Evolutionary conservation across 116 monocot species (phyloP).

Genomic region (Thalassia testudinum): DNA sequence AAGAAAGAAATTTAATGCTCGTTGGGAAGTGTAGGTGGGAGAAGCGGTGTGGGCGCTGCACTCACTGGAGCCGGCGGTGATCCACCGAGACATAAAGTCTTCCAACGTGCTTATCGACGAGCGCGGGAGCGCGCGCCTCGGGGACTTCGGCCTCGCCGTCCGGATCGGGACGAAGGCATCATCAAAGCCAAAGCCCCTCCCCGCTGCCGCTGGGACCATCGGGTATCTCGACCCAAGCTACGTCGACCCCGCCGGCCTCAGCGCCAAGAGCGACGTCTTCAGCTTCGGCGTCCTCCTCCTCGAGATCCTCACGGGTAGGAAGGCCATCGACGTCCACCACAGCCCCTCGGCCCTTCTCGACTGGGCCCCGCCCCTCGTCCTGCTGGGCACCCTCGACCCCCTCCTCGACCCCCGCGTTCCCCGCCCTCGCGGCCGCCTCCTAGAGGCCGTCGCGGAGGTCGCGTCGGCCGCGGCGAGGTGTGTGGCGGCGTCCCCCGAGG

Average conservation of each 20-base stretch:
- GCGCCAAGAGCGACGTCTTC: slow-evolving; percentile 40
- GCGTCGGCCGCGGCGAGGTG: slow-evolving; percentile 6
- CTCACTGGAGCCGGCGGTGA: slow-evolving; percentile 31
- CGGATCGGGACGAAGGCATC: neutral
- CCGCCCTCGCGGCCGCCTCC: neutral
- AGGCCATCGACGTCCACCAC: slow-evolving; percentile 25
- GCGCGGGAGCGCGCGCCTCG: slow-evolving; percentile 44
- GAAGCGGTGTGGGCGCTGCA: slow-evolving; percentile 32
- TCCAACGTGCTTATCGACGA: slow-evolving; percentile 68
- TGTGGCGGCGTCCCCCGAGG: neutral
- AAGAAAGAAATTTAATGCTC: too few species aligned
- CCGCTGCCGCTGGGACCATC: slow-evolving; percentile 44
- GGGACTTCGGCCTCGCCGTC: slow-evolving; percentile 70
- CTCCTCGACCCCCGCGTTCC: slow-evolving; percentile 23
- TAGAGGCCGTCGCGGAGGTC: neutral
- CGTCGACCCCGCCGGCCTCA: slow-evolving; percentile 8
- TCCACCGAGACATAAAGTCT: slow-evolving; percentile 75
- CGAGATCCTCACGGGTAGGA: slow-evolving; percentile 41
- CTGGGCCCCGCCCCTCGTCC: slow-evolving; percentile 26
- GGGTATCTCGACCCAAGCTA: slow-evolving; percentile 67
- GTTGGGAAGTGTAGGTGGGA: too few species aligned
- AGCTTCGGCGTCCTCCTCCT: slow-evolving; percentile 56
- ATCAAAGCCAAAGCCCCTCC: neutral
- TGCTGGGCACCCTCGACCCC: neutral
- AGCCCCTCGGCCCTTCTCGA: slow-evolving; percentile 21